Base-by-base conservation (phyloP, 208 protist species). In the Porcisia hertigi region DNA sequence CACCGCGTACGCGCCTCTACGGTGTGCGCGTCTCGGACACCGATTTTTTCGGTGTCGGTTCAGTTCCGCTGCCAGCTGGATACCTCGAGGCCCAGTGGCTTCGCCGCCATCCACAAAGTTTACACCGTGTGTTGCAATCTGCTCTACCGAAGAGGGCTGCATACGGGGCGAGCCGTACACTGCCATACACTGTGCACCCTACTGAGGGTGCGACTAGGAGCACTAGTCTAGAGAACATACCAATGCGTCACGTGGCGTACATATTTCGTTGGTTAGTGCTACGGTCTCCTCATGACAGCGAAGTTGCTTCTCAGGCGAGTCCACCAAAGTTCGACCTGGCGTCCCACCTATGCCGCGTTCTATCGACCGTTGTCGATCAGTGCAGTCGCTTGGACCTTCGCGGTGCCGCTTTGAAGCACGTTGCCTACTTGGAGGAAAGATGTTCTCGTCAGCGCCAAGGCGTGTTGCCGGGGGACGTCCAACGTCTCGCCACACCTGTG, bases 381-480 rank as follows among this genome's bases (percentile, higher is more conserved):
- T 88, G 84, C 84, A 66, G 74, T 52, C 78, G 74, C 20, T 71
- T 90, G 55, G 88, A 94, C 66, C 72, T 91, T 58, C 86, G 90
- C 36, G 90, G 90, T 0, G 82, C 86, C 16, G 86, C 88, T 1
- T 75, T 94, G 63, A 82, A 81, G 39, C 88, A 94, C 69, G 57
- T 71, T 34, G 71, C 75, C 45, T 86, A 85, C 79, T 65, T 93
- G 39, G 89, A 93, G 77, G 41, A 58, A 7, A 80, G 79, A 5
- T 84, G 76, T 39, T 70, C 66, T 23, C 74, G 66, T 45, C 75
- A 79, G 55, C 57, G 77, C 34, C 45, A 54, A 11, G 75, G 73
- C 6, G 20, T 67, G 36, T 58, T 73, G 58, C 34, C 55, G 53
- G 36, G 39, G 62, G 65, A 73, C 36, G 16, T 72, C 30, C 73